These are phyloP conservation scores for Paramecium primaurelia DNA, from an alignment of 73 alveolate genomes.

Conservation along the genomic window DNA sequence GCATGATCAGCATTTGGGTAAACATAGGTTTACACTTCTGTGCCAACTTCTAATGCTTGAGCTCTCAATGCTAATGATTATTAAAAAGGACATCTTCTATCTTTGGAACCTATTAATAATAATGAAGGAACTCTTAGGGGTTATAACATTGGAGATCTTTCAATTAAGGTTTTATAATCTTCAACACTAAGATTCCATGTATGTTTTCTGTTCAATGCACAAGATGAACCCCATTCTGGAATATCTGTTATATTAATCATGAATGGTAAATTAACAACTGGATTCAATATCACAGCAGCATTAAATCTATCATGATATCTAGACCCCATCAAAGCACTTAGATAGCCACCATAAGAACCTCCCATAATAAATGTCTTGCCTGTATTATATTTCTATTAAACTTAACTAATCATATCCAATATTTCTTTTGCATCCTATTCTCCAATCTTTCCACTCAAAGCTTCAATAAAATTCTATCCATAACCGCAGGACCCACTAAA, in stretches of 20 bases:
- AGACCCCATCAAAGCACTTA: slow-evolving; percentile 53
- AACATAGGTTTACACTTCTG: slow-evolving; percentile 49
- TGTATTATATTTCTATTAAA: neutral
- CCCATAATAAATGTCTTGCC: slow-evolving; percentile 48
- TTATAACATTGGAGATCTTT: slow-evolving; percentile 28
- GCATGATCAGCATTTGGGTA: slow-evolving; percentile 58
- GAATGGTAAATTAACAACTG: slow-evolving; percentile 49
- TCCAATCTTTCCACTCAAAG: slow-evolving; percentile 42
- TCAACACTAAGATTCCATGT: slow-evolving; percentile 56
- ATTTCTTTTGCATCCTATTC: slow-evolving; percentile 42
- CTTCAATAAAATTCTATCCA: slow-evolving; percentile 48
- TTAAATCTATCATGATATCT: slow-evolving; percentile 18
- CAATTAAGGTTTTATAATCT: slow-evolving; percentile 41
- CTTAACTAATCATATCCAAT: slow-evolving; percentile 42
- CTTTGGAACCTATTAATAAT: slow-evolving; percentile 44
- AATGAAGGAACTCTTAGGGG: slow-evolving; percentile 48
- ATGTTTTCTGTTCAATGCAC: slow-evolving; percentile 2
- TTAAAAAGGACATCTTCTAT: slow-evolving; percentile 58
- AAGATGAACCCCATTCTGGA: slow-evolving; percentile 58
- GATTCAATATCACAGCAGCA: slow-evolving; percentile 44
- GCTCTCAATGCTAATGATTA: slow-evolving; percentile 48
- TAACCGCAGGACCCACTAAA: slow-evolving; percentile 55
- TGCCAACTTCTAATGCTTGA: slow-evolving; percentile 29
- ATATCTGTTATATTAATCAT: slow-evolving; percentile 60
- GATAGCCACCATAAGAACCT: slow-evolving; percentile 59